phyloP scores from a whole-genome alignment of 2,329 filamentous ascomycete species.

The Aspergillus flavus region DNA sequence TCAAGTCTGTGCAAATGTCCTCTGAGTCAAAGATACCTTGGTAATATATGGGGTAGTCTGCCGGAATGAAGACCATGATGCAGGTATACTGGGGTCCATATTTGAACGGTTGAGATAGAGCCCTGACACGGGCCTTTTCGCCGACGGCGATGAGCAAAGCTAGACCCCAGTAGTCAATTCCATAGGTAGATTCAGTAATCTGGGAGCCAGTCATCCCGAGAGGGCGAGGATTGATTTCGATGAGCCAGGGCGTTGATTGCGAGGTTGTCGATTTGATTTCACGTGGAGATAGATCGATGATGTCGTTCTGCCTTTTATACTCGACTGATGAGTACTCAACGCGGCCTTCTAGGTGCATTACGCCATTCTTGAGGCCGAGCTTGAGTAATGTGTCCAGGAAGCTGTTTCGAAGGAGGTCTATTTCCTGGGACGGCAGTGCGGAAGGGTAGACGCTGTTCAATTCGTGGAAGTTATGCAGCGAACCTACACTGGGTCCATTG shows the following conservation, averaged over 20 bases:
- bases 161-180: constrained; percentile 12
- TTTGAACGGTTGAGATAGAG: background rate
- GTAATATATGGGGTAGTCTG: background rate
- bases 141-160: background rate
- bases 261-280: background rate
- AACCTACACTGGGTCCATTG: background rate
- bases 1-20: background rate
- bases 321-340: constrained; percentile 8
- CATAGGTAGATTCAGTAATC: constrained; percentile 4
- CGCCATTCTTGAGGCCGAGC: constrained; percentile 4
- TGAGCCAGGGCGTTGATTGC: background rate
- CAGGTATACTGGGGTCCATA: constrained; percentile 8
- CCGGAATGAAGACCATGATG: constrained; percentile 10
- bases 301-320: background rate
- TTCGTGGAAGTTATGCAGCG: constrained; percentile 6
- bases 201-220: background rate
- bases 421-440: background rate
- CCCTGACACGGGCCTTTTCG: background rate
- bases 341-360: constrained; percentile 13
- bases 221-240: constrained; percentile 13
- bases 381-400: constrained; percentile 3
- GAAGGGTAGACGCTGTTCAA: constrained; percentile 5
- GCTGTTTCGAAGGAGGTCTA: background rate
- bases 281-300: background rate
- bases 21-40: constrained; percentile 1